Evolutionary conservation across 2,329 filamentous ascomycete species (phyloP).

Genomic region (Microdochium paspali): DNA sequence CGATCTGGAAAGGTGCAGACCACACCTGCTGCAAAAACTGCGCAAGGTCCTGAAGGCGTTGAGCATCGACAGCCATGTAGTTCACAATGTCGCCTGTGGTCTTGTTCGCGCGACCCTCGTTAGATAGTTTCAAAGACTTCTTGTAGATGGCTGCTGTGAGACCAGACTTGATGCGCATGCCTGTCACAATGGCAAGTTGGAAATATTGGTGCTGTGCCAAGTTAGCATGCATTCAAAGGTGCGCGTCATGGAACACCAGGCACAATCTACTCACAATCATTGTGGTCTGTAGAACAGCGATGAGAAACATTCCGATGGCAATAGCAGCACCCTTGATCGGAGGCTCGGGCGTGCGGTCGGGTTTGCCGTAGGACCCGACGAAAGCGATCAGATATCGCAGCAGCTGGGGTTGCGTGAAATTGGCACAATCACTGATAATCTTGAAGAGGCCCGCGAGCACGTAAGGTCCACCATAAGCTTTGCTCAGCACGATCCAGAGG

Average conservation of each 20-base stretch:
- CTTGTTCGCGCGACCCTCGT: constrained; percentile 81
- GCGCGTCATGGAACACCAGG: background rate
- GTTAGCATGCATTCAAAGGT: constrained; percentile 6
- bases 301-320: constrained; percentile 82
- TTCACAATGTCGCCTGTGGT: constrained; percentile 98
- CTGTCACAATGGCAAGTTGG: constrained; percentile 85
- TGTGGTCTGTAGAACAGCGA: constrained; percentile 77
- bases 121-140: constrained; percentile 83
- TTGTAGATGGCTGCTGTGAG: constrained; percentile 86
- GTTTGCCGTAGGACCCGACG: constrained; percentile 66
- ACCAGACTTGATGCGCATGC: constrained; percentile 92
- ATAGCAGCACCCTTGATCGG: constrained; percentile 79
- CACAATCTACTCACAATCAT: constrained; percentile 45
- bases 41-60: constrained; percentile 86
- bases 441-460: constrained; percentile 78
- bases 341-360: constrained; percentile 56
- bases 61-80: constrained; percentile 97
- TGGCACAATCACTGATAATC: constrained; percentile 72
- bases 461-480: constrained; percentile 80
- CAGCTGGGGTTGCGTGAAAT: constrained; percentile 87
- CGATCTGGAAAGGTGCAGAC: constrained; percentile 95
- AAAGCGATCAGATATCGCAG: constrained; percentile 77
- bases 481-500: constrained; percentile 78
- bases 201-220: constrained; percentile 75
- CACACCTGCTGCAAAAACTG: constrained; percentile 94